Conservation (phyloP, 1,139 yeast genomes). For the Yamadazyma atlantica region DNA sequence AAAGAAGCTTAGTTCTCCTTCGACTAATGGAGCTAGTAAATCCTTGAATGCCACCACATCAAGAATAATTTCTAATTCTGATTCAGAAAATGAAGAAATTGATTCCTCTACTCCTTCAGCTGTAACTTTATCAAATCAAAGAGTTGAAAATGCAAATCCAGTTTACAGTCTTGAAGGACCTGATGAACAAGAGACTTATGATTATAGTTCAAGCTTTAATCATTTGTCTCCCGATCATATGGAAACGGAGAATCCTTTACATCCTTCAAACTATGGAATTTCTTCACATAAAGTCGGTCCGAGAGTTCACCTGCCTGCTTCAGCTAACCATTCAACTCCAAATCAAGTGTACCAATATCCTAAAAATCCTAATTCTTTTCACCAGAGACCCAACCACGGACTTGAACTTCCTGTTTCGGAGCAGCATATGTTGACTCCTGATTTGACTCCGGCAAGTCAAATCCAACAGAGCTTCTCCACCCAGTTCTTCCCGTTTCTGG, state of each 20-base stretch:
- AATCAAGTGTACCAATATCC: not conserved
- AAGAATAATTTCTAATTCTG: not conserved
- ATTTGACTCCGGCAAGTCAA: not conserved
- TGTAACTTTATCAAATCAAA: not conserved
- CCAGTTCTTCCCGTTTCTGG: slow-evolving; percentile 1
- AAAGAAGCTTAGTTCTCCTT: too few species aligned
- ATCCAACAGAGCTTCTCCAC: not conserved
- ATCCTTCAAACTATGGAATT: not conserved
- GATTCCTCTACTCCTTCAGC: too few species aligned
- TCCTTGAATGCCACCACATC: not conserved
- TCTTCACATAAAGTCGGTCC: not conserved
- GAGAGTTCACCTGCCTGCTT: not conserved
- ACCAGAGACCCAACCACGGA: not conserved
- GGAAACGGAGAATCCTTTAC: not conserved
- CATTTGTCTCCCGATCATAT: too few species aligned
- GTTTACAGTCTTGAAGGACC: not conserved
- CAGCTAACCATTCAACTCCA: not conserved
- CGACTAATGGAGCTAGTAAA: too few species aligned
- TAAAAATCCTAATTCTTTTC: not conserved
- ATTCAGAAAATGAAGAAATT: not conserved
- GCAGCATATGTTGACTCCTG: not conserved
- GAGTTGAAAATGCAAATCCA: not conserved
- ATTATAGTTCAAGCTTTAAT: too few species aligned
- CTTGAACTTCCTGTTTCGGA: not conserved
- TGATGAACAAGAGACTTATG: not conserved